These are phyloP conservation scores for Cymbopogon flexuosus DNA, from an alignment of 202 grass and related monocot genomes.

Conservation along the genomic window DNA sequence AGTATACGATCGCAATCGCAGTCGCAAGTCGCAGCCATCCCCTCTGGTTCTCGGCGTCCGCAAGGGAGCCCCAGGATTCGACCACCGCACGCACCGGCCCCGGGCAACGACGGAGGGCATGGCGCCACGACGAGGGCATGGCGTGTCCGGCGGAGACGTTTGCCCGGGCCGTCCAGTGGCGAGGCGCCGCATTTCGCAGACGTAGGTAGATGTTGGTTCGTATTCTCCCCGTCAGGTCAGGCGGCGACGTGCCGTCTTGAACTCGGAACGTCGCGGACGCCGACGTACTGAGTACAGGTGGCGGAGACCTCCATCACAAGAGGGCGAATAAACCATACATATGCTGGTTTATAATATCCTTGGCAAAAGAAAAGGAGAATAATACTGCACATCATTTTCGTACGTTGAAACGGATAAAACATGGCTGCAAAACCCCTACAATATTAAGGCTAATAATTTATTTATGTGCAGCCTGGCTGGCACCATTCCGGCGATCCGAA, in stretches of 20 bases:
- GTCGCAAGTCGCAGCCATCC: neutral
- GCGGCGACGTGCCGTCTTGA: conserved; percentile 11
- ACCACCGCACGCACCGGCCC: neutral
- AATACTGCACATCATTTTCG: neutral
- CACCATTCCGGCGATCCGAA: neutral
- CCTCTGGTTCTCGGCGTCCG: neutral
- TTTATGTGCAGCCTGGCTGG: neutral
- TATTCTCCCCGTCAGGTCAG: neutral
- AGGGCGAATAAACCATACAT: no score
- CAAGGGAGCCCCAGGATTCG: neutral
- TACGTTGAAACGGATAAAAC: conserved; percentile 26
- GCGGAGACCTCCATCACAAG: neutral
- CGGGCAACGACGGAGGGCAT: neutral
- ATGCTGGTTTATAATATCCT: no score
- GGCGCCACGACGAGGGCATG: neutral
- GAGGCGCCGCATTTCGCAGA: neutral
- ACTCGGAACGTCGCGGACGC: neutral
- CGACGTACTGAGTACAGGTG: neutral
- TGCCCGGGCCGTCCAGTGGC: conserved; percentile 8
- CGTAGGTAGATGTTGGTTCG: neutral
- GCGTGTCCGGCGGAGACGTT: neutral
- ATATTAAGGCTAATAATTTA: neutral
- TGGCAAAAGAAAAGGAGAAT: neutral
- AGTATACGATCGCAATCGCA: no score
- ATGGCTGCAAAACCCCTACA: neutral